Conservation (phyloP, 2,329 filamentous ascomycete genomes). For the Ceratocystis huliohia region DNA sequence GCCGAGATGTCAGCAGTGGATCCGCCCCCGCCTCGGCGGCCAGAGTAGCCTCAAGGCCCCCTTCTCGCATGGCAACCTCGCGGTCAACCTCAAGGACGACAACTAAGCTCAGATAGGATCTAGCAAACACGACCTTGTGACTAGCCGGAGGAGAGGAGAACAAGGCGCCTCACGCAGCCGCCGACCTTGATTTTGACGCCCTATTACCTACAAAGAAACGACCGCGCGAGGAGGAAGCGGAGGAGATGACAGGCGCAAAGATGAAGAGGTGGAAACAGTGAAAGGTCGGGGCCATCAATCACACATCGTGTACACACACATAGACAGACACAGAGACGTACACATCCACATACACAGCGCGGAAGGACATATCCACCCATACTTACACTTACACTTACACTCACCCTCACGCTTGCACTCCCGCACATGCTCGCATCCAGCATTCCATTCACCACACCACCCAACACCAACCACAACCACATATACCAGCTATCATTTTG, state of each 20-base stretch:
- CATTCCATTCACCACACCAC: neutral
- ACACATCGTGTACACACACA: no score
- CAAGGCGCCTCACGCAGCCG: neutral
- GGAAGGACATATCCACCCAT: no score
- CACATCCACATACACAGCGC: no score
- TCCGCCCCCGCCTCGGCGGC: neutral
- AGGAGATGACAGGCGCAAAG: neutral
- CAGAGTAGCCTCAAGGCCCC: conserved; percentile 14
- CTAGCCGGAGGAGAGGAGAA: neutral
- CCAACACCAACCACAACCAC: neutral
- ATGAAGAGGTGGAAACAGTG: neutral
- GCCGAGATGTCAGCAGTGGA: conserved; percentile 4
- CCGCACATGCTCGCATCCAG: neutral
- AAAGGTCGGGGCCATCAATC: neutral
- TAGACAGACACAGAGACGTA: no score
- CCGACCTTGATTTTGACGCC: neutral
- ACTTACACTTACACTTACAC: neutral
- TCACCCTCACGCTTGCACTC: neutral
- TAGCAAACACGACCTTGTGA: conserved; percentile 6
- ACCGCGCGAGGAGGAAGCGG: neutral
- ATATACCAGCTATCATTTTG: neutral
- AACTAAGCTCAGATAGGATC: conserved; percentile 15
- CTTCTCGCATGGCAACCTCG: conserved; percentile 6
- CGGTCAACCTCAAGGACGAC: conserved; percentile 11
- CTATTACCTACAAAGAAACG: no score